Conservation (phyloP, 192 early-diverging fungal species). For the Gryganskiella cystojenkinii region DNA sequence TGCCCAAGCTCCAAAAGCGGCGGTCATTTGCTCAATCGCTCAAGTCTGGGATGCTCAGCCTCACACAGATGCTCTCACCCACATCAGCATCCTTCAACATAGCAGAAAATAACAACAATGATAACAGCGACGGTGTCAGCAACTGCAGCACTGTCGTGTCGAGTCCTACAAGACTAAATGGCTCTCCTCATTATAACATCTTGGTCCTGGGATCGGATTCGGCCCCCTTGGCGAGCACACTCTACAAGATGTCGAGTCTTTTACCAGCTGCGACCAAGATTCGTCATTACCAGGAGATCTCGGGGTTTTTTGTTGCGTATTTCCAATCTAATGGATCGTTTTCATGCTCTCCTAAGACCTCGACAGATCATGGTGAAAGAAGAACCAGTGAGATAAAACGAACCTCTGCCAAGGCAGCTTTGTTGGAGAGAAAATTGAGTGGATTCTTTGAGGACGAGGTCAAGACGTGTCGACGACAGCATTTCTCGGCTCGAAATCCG, state of each 20-base stretch:
- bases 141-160: not conserved
- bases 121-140: not conserved
- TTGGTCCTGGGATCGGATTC: constrained; percentile 47
- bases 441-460: constrained; percentile 10
- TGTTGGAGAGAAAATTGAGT: too few relatives aligned
- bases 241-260: constrained; percentile 50
- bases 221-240: constrained; percentile 40
- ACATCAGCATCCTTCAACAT: not conserved
- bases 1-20: constrained; percentile 33
- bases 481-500: too few relatives aligned
- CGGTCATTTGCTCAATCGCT: constrained; percentile 45
- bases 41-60: constrained; percentile 23
- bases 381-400: too few relatives aligned
- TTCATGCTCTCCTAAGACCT: constrained; percentile 12
- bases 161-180: not conserved
- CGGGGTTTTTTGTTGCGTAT: constrained; percentile 50
- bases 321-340: constrained; percentile 31
- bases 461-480: constrained; percentile 4
- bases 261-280: constrained; percentile 35
- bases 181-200: constrained; percentile 41
- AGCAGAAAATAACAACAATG: not conserved
- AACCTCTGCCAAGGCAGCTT: too few relatives aligned
- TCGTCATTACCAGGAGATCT: constrained; percentile 51
- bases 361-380: not conserved
- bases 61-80: constrained; percentile 29